Percentiles rank a stretch among this genome's conserved stretches.
phyloP scores from a whole-genome alignment of 2,329 filamentous ascomycete genomes.

The Rhinocladiella similis region DNA sequence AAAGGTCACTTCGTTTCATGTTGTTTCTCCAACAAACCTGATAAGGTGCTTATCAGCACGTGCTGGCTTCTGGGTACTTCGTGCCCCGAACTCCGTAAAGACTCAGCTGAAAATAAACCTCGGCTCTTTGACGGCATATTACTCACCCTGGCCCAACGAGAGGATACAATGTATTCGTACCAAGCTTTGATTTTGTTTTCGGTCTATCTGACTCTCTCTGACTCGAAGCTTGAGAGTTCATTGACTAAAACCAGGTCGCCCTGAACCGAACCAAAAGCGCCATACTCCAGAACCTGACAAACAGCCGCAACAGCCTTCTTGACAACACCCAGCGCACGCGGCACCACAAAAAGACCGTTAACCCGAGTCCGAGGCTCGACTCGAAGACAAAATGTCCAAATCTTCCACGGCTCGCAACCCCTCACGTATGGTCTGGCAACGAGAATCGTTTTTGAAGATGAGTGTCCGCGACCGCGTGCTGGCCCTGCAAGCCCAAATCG shows the following conservation, averaged over 20 bases:
- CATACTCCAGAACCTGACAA: too few species aligned
- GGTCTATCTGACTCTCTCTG: background rate
- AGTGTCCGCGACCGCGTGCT: slow-evolving; percentile 19
- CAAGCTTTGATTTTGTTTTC: background rate
- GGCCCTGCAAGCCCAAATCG: slow-evolving; percentile 10
- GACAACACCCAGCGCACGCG: background rate
- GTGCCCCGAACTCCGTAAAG: background rate
- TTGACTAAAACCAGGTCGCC: background rate
- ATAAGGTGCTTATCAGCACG: too few species aligned
- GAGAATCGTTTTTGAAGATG: slow-evolving; percentile 4
- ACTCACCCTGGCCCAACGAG: background rate
- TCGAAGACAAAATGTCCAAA: background rate
- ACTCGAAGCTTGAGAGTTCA: background rate
- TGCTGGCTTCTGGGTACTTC: too few species aligned
- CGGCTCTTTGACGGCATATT: background rate
- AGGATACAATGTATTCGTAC: too few species aligned
- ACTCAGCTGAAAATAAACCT: background rate
- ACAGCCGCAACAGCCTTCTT: background rate
- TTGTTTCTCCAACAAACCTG: background rate
- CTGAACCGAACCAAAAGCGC: background rate
- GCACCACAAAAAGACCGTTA: too few species aligned
- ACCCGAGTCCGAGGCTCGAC: too few species aligned
- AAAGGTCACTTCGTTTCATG: too few species aligned
- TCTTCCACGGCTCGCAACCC: background rate
- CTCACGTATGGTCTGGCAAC: slow-evolving; percentile 6